Base-by-base conservation (phyloP, 352 stramenopile species). In the Globisporangium perplexum region DNA sequence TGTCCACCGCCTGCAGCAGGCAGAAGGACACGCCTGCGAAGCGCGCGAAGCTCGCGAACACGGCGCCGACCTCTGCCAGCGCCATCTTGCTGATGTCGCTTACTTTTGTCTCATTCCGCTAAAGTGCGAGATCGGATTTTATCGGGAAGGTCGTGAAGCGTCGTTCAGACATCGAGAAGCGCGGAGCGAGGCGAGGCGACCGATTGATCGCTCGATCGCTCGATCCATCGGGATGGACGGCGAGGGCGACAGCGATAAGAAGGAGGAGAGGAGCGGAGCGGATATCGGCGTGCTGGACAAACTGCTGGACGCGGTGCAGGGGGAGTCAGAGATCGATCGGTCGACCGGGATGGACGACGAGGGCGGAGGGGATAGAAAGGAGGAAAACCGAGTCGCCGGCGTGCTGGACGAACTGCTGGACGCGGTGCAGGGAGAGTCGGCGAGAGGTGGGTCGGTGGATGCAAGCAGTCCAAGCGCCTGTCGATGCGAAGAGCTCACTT, bases 1-100 rank as follows among this genome's bases (percentile, higher is more conserved):
- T 83, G 57, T 97, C 88, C 1, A 63, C 74, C 22, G 48, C 51
- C 59, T 95, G 76, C 58, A 83, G 55, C 47, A 90, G 59, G 53
- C 84, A 95, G 63, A 74, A 95, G 22, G 76, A 63, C 28, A 78
- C 63, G 45, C 82, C 76, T 11, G 72, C 80, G 62, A 95, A 95
- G 62, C 84, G 84, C 50, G 72, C 71, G 51, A 93, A 84, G 72
- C 70, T 81, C 52, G 75, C 78, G 55, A 81, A 28, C 58, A 87
- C 72, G 17, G 74, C 49, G 44, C 63, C 65, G 49, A 76, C 33
- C 24, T 91, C 80, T 4, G 57, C 63, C 46, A 77, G 44, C 48
- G 48, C 66, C n/a, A 23, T 44, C 15, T 23, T 8, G 18, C 18
- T 14, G 39, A 20, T n/a, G n/a, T n/a, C n/a, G n/a, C n/a, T 43